Evolutionary conservation across 495 filamentous ascomycete species (phyloP).

Genomic region (Penicillium crystallinum): DNA sequence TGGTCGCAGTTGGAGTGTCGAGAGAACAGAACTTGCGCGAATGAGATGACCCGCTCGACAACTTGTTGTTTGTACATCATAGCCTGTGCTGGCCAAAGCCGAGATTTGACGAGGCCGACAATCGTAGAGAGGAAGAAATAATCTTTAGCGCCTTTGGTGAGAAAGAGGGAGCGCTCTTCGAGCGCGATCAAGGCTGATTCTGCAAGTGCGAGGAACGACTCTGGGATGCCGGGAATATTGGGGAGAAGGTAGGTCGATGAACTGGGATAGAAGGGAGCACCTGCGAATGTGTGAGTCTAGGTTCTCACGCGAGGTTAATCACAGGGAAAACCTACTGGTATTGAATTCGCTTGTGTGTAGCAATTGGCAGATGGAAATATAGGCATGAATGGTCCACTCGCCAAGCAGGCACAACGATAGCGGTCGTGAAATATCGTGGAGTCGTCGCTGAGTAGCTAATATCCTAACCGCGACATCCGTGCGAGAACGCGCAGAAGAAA

Average conservation of each 20-base stretch:
- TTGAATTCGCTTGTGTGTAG: slow-evolving; percentile 23
- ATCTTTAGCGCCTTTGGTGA: slow-evolving; percentile 43
- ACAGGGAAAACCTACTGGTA: neutral
- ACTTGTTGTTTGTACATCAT: slow-evolving; percentile 37
- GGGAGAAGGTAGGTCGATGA: slow-evolving; percentile 24
- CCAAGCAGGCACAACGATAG: slow-evolving; percentile 37
- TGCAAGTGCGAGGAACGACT: slow-evolving; percentile 33
- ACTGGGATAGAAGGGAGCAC: slow-evolving; percentile 2
- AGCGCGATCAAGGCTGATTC: slow-evolving; percentile 33
- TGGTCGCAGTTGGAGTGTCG: slow-evolving; percentile 36
- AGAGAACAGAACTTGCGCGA: slow-evolving; percentile 36
- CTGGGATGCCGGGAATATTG: slow-evolving; percentile 31
- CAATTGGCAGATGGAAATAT: slow-evolving; percentile 34
- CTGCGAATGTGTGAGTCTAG: slow-evolving; percentile 1
- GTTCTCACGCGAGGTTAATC: neutral
- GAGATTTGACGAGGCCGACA: slow-evolving; percentile 35
- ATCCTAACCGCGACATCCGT: slow-evolving; percentile 39
- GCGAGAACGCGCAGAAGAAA: slow-evolving; percentile 35
- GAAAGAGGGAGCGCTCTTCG: slow-evolving; percentile 29
- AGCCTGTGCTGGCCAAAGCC: slow-evolving; percentile 35
- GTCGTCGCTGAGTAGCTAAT: slow-evolving; percentile 31
- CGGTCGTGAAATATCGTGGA: slow-evolving; percentile 29
- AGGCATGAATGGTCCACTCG: slow-evolving; percentile 41
- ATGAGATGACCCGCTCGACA: slow-evolving; percentile 33
- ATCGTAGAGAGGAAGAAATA: slow-evolving; percentile 44